phyloP scores from a whole-genome alignment of 192 early-diverging fungal genomes.

The Rhizophagus clarus region DNA sequence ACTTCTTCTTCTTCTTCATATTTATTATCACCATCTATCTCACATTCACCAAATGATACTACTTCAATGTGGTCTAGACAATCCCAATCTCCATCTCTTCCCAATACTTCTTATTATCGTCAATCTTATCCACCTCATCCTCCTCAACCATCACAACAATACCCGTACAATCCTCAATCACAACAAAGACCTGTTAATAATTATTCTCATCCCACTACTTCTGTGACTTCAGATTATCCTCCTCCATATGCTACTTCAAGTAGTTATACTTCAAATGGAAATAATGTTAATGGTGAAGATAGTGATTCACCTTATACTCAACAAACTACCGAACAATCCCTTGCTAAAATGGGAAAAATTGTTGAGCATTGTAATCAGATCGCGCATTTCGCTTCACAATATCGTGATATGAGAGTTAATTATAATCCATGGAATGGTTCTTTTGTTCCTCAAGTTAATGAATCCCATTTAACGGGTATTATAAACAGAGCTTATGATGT shows the following conservation, averaged over 20 bases:
- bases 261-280: not conserved
- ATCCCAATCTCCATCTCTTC: not conserved
- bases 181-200: not conserved
- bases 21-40: not conserved
- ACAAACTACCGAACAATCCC: slow-evolving; percentile 6
- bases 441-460: not conserved
- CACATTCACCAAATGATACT: not conserved
- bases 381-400: slow-evolving; percentile 2
- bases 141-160: not conserved
- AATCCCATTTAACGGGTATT: slow-evolving; percentile 1
- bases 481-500: slow-evolving; percentile 10
- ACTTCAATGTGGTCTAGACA: not conserved
- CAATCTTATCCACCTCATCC: not conserved
- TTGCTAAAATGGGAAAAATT: not conserved
- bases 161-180: no score
- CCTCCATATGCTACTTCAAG: no score
- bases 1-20: not conserved
- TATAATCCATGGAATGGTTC: slow-evolving; percentile 2
- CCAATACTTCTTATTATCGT: not conserved
- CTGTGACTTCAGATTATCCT: not conserved
- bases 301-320: slow-evolving; percentile 1
- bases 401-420: not conserved
- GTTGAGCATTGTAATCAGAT: slow-evolving; percentile 8
- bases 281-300: not conserved
- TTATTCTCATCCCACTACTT: not conserved